Evolutionary conservation across 257 asterid species (phyloP), one percentile per base, ranked within the genome.

Genomic region (Solanum rostratum): DNA sequence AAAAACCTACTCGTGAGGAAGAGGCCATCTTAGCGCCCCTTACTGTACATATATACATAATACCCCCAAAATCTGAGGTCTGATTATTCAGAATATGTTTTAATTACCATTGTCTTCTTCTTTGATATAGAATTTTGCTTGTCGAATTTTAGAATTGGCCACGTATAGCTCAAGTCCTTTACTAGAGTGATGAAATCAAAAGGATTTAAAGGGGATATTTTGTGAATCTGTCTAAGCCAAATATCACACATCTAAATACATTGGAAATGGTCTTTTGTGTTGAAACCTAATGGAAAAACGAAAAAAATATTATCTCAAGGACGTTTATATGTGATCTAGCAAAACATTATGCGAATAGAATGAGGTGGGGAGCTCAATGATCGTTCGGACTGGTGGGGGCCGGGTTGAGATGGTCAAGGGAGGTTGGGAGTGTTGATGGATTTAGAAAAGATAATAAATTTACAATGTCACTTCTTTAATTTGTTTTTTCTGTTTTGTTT

Each of bases 61-160:
- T 4, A 24, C n/a, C 27, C 41, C 82, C 12, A 49, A 37, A 76
- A 27, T 76, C 16, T 16, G 27, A 29, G 46, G 29, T 50, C 24
- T 68, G 3, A 33, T 33, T 68, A 68, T 33, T 14, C 76, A 24
- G 14, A 14, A 13, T 73, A 74, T 46, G 81, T 27, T 46, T 46
- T 24, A n/a, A 9, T 65, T 30, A 30, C 45, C 62, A 70, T 85
- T 87, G 82, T 85, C 85, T 71, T 52, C 86, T 57, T 79, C 74
- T 83, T 68, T 79, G 82, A 85, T 85, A 85, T 85, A 24, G 39
- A 33, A 62, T 88, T 83, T 87, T 83, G 81, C 79, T 85, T 59
- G 86, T 81, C 71, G 22, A 73, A 45, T 41, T 41, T 71, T 80
- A 46, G 22, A 70, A 83, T 46, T 80, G 60, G 55, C 27, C 73